These are phyloP conservation scores for Plasmodium fragile DNA, from an alignment of 169 alveolate genomes.

Conservation along the genomic window DNA sequence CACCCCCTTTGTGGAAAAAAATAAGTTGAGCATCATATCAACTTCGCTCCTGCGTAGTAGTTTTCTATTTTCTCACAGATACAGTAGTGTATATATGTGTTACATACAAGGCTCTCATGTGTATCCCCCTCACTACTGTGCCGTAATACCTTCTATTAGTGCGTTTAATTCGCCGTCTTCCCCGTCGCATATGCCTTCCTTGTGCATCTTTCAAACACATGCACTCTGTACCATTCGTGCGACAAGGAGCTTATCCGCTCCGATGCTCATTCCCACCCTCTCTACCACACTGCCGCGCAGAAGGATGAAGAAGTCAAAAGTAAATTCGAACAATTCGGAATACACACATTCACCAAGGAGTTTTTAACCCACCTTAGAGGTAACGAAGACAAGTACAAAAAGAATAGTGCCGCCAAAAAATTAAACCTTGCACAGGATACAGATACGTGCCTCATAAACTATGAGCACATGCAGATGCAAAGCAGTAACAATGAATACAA, in stretches of 20 bases:
- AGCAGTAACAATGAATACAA: conserved; percentile 27
- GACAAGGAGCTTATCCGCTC: not conserved
- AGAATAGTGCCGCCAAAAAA: not conserved
- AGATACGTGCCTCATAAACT: not conserved
- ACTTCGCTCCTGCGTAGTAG: not conserved
- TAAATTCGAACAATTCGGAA: conserved; percentile 62
- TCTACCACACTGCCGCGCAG: not conserved
- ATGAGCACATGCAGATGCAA: not conserved
- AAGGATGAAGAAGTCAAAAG: conserved; percentile 40
- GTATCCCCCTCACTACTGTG: not conserved
- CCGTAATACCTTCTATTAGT: not conserved
- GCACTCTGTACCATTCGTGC: not conserved
- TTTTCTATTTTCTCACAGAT: not conserved
- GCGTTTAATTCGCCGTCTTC: not conserved
- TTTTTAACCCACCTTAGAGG: conserved; percentile 49
- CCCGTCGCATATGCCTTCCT: not conserved
- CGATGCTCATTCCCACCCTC: not conserved
- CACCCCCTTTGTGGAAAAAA: not conserved
- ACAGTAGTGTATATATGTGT: not conserved
- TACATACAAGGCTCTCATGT: not conserved
- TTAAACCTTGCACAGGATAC: not conserved
- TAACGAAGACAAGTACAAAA: conserved; percentile 65
- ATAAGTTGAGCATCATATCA: not conserved
- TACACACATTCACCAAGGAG: conserved; percentile 30
- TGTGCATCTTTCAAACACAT: not conserved